A percentile compares a stretch with the other conserved stretches of the same genome.
These are phyloP conservation scores for Daedalea quercina DNA, from an alignment of 768 basidiomycete genomes.

Conservation along the genomic window DNA sequence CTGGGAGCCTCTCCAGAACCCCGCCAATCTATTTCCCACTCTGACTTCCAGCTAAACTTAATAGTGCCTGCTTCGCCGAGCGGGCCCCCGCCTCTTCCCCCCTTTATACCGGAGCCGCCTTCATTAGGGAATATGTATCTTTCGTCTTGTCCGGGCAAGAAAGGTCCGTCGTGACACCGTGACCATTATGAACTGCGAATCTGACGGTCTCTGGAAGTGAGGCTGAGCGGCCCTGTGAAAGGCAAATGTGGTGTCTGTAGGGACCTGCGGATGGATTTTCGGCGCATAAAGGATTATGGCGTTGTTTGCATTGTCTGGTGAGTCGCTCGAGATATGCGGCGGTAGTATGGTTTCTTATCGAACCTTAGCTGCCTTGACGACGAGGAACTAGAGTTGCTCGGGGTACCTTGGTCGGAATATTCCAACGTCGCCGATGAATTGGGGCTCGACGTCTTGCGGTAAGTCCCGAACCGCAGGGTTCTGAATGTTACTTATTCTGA, in stretches of 20 bases:
- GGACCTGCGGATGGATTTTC: slow-evolving; percentile 71
- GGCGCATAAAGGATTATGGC: slow-evolving; percentile 64
- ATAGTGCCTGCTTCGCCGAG: not conserved
- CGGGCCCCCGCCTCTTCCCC: not conserved
- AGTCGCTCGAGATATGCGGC: slow-evolving; percentile 18
- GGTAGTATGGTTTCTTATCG: too few species aligned
- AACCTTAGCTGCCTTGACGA: slow-evolving; percentile 73
- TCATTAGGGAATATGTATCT: slow-evolving; percentile 79
- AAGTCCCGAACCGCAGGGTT: slow-evolving; percentile 5
- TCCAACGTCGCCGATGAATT: slow-evolving; percentile 47
- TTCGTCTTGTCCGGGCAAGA: slow-evolving; percentile 94
- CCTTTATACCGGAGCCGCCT: not conserved
- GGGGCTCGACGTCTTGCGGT: slow-evolving; percentile 80
- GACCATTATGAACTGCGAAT: not conserved
- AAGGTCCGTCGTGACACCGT: slow-evolving; percentile 47
- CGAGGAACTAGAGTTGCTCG: slow-evolving; percentile 75
- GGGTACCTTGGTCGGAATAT: slow-evolving; percentile 84
- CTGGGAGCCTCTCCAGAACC: not conserved
- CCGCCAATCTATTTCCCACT: not conserved
- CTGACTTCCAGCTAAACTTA: not conserved
- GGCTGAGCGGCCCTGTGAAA: slow-evolving; percentile 66
- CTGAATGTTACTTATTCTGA: not conserved
- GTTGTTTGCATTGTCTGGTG: slow-evolving; percentile 83
- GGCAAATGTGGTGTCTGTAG: slow-evolving; percentile 81
- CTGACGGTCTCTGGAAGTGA: slow-evolving; percentile 35